A percentile compares a stretch with the other conserved stretches of the same genome.
phyloP scores from a whole-genome alignment of 177 flowering plant genomes.

The Telopea speciosissima region DNA sequence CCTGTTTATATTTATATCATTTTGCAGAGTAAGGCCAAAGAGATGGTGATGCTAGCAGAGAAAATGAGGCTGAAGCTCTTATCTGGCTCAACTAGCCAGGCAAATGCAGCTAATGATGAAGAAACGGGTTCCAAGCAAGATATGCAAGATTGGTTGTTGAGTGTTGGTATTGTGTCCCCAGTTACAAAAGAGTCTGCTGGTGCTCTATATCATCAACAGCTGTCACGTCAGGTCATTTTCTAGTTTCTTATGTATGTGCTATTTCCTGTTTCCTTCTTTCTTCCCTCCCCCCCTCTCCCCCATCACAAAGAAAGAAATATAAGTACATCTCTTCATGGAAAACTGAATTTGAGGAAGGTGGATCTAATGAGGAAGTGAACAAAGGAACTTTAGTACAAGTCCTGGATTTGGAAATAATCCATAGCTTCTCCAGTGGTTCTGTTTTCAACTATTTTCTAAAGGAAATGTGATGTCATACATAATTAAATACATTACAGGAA shows the following conservation, averaged over 20 bases:
- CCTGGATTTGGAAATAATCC: too few relatives aligned
- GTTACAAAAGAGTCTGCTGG: constrained; percentile 98
- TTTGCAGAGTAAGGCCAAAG: constrained; percentile 88
- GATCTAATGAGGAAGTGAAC: background rate
- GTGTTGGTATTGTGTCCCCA: constrained; percentile 94
- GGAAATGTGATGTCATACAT: too few relatives aligned
- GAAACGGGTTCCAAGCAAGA: constrained; percentile 90
- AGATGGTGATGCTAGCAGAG: constrained; percentile 98
- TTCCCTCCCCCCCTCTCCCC: background rate
- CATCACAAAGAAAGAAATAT: background rate
- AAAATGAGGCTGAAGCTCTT: constrained; percentile 93
- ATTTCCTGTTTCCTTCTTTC: too few relatives aligned
- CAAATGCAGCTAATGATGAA: constrained; percentile 53
- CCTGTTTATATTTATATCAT: background rate
- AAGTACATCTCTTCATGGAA: background rate
- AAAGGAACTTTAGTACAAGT: too few relatives aligned
- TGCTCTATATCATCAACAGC: constrained; percentile 90
- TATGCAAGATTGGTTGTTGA: constrained; percentile 93
- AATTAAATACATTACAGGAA: too few relatives aligned
- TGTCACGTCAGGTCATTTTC: constrained; percentile 80
- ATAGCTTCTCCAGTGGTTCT: too few relatives aligned
- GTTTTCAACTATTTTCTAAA: too few relatives aligned
- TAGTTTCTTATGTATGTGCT: background rate
- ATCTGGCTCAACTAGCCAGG: constrained; percentile 53
- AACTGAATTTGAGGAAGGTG: background rate